Conservation (phyloP, 306 rosid genomes). For the Astragalus glycyphyllos region DNA sequence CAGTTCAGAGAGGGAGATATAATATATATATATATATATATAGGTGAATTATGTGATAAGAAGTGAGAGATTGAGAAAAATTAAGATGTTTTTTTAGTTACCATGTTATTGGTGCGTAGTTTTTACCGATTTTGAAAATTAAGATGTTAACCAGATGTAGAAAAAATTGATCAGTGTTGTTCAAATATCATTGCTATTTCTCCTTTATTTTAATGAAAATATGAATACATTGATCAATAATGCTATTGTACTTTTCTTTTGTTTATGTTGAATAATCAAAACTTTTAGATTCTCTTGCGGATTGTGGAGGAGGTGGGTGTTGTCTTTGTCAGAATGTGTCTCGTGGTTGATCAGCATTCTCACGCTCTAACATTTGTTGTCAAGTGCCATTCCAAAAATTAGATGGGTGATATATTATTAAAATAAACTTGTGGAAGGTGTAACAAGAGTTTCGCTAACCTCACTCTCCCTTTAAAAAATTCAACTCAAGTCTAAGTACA, state of each 20-base stretch:
- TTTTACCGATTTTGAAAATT: no score
- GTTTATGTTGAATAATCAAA: constrained; percentile 11
- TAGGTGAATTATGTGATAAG: no score
- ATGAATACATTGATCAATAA: no score
- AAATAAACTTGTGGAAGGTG: not conserved
- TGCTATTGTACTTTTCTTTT: not conserved
- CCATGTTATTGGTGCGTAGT: no score
- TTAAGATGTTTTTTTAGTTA: no score
- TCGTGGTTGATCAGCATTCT: constrained; percentile 25
- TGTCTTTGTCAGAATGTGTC: constrained; percentile 37
- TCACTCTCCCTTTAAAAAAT: constrained; percentile 1
- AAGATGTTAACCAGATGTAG: no score
- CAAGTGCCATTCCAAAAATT: constrained; percentile 2
- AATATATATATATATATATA: no score
- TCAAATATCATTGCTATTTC: no score
- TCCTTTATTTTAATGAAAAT: no score
- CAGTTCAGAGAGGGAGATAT: no score
- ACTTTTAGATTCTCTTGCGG: constrained; percentile 2
- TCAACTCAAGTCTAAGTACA: constrained; percentile 12
- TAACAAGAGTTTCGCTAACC: constrained; percentile 4
- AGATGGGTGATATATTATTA: not conserved
- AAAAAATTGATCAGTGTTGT: no score
- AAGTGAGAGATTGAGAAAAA: no score
- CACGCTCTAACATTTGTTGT: constrained; percentile 30
- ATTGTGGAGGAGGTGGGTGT: constrained; percentile 18